Percentiles rank a stretch among this genome's conserved stretches.
phyloP scores from a whole-genome alignment of 257 asterid genomes.

The Ajuga chamaepitys region DNA sequence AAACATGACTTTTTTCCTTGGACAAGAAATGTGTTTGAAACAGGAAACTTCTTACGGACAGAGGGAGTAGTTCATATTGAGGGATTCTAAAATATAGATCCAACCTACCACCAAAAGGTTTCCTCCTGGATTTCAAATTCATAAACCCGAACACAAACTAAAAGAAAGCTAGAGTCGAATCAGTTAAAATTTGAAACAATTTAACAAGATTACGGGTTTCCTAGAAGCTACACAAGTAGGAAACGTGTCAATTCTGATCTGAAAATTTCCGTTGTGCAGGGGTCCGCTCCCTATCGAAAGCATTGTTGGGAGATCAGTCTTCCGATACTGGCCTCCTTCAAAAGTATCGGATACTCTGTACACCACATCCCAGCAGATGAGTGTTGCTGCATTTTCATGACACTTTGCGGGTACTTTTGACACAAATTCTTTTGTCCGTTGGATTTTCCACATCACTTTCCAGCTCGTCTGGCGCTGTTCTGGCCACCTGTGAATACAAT shows the following conservation, averaged over 20 bases:
- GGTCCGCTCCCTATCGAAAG: conserved; percentile 64
- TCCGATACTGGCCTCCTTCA: conserved; percentile 80
- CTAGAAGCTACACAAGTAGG: not conserved
- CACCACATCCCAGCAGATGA: conserved; percentile 25
- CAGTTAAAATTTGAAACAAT: not conserved
- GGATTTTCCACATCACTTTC: conserved; percentile 5
- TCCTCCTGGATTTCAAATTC: not conserved
- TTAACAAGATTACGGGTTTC: not conserved
- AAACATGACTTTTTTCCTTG: no score
- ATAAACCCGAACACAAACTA: not conserved
- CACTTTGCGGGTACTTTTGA: not conserved
- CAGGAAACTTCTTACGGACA: no score
- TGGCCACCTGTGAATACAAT: conserved; percentile 11
- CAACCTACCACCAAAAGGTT: no score
- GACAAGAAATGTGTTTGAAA: no score
- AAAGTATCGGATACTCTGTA: conserved; percentile 51
- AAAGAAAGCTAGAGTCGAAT: not conserved
- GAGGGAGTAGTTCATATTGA: no score
- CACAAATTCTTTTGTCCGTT: conserved; percentile 3
- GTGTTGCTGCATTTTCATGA: conserved; percentile 38
- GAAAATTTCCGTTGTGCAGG: conserved; percentile 30
- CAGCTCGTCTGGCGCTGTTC: conserved; percentile 8
- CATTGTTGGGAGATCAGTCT: conserved; percentile 63
- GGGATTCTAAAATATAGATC: no score
- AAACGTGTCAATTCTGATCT: not conserved